These are phyloP conservation scores for Entophlyctis helioformis DNA, from an alignment of 192 early-diverging fungal genomes.

Conservation along the genomic window DNA sequence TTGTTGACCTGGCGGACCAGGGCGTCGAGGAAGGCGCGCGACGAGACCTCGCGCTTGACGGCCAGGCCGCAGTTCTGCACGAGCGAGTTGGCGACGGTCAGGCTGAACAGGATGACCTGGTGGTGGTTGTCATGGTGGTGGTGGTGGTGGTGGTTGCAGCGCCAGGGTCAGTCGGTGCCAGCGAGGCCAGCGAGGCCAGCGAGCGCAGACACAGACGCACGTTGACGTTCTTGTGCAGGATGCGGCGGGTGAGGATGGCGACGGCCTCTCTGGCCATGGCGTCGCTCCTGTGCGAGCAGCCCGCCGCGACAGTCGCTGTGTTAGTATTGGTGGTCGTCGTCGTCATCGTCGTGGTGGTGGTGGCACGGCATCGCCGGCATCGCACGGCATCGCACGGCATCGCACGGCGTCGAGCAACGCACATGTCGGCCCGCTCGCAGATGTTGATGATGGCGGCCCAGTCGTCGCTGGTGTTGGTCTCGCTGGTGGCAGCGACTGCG, in stretches of 20 bases:
- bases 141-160: background rate
- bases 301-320: too few species aligned
- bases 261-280: too few species aligned
- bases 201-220: conserved; percentile 62
- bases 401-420: too few species aligned
- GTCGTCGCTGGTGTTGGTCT: conserved; percentile 86
- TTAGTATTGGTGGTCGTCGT: background rate
- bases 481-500: conserved; percentile 67
- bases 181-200: too few species aligned
- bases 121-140: background rate
- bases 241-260: conserved; percentile 15
- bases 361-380: background rate
- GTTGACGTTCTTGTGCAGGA: conserved; percentile 51
- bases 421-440: conserved; percentile 35
- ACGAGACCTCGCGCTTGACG: conserved; percentile 75
- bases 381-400: conserved; percentile 3
- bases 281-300: background rate
- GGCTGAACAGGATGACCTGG: conserved; percentile 21
- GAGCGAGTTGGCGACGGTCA: conserved; percentile 68
- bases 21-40: conserved; percentile 69
- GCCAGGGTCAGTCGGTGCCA: too few species aligned
- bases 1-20: conserved; percentile 64
- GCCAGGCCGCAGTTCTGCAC: conserved; percentile 79
- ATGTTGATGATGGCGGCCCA: conserved; percentile 51
- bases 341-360: background rate